Conservation (phyloP, 495 filamentous ascomycete species). For the Hypoxylon lenormandii region DNA sequence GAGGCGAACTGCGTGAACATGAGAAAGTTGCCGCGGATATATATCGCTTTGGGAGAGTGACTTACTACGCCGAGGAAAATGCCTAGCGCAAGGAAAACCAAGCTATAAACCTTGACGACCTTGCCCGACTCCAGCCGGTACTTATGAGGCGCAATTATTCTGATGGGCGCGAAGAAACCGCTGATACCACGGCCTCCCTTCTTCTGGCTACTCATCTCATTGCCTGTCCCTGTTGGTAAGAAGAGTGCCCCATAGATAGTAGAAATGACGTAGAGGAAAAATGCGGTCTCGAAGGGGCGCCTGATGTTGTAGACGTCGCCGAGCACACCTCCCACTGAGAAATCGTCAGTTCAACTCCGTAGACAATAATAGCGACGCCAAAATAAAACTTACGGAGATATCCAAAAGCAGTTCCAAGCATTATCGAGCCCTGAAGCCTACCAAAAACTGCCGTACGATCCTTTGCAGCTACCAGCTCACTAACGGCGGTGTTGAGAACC, state of each 20-base stretch:
- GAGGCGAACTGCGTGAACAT: constrained; percentile 59
- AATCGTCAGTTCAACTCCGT: constrained; percentile 8
- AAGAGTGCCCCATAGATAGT: constrained; percentile 54
- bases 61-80: constrained; percentile 67
- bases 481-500: constrained; percentile 66
- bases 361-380: not conserved
- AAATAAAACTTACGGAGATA: constrained; percentile 57
- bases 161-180: constrained; percentile 66
- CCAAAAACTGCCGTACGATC: constrained; percentile 67
- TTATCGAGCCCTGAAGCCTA: constrained; percentile 65
- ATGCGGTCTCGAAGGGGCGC: constrained; percentile 65
- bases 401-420: constrained; percentile 67
- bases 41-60: not conserved
- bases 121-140: constrained; percentile 58
- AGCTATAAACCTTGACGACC: constrained; percentile 61
- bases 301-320: constrained; percentile 64
- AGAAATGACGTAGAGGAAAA: constrained; percentile 59
- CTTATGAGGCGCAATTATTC: constrained; percentile 62
- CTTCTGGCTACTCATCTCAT: constrained; percentile 43
- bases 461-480: constrained; percentile 62
- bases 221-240: constrained; percentile 33
- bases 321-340: constrained; percentile 63
- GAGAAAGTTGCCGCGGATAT: not conserved
- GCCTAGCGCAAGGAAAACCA: constrained; percentile 65
- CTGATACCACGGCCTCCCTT: constrained; percentile 51